Evolutionary conservation across 495 filamentous ascomycete genomes (phyloP), one percentile per base, ranked within the genome.

Genomic region (Hypoxylon rickii): DNA sequence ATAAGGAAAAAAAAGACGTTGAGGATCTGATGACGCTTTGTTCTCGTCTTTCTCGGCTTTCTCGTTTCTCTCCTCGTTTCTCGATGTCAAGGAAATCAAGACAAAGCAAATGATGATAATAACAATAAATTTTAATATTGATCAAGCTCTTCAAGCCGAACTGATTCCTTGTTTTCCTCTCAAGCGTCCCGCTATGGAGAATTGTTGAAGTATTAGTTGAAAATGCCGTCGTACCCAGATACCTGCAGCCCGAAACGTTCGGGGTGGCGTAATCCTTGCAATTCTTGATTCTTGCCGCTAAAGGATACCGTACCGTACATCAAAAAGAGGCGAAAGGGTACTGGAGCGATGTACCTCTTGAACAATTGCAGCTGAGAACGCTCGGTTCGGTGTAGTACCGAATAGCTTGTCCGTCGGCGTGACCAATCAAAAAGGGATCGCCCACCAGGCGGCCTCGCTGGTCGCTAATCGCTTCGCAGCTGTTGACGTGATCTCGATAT

Each of bases 401-500:
- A 64, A 51, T 45, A 55, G 46, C 55, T 51, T 44, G 53, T 50
- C 39, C 48, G 33, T 19, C 54, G 48, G 15, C 39, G 26, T 16
- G 21, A 39, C 60, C 60, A 64, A 64, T 64, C 50, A 64, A 4
- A 24, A 19, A 17, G 0, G 20, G 6, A 45, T 42, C 15, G 29
- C n/a, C 15, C 10, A 17, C 16, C 49, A 55, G 60, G 60, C 55
- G 60, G 60, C 60, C 60, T 64, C 50, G 55, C 20, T 39, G 33
- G 59, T 63, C 52, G 59, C 53, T 63, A 56, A 63, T 63, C 53
- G 52, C 53, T 46, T 33, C 43, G 58, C 53, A 57, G 52, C 32
- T 47, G 55, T 64, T 64, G 55, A 58, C 55, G 60, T 64, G 60
- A 64, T 55, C 50, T 64, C 49, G 60, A 64, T 57, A 63, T 57